Evolutionary conservation across 1,139 yeast species (phyloP), one percentile per base, ranked within the genome.

Genomic region (Taiozyma sp.): DNA sequence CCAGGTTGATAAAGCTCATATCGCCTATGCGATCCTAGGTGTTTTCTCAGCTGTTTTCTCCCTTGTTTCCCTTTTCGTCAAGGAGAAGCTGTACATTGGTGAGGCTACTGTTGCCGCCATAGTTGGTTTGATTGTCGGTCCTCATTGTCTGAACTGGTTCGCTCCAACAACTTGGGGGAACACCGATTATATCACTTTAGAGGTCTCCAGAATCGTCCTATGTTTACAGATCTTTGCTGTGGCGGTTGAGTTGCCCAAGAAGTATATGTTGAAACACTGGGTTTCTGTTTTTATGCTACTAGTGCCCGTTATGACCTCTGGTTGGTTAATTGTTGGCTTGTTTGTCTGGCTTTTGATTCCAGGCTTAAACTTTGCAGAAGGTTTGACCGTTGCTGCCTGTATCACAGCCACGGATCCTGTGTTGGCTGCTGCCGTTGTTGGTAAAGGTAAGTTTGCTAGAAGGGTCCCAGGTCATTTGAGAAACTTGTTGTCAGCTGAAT

Each of bases 321-420:
- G 98, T 23, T 93, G 98, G 97, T 71, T 93, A 36, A 73, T 91
- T 6, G 88, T 92, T 30, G 96, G 97, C 0, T 75, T 87, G 1
- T 92, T 93, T 64, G 78, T 91, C 47, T 93, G 96, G 91, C 75
- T 80, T 29, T 75, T 93, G 36, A 84, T 93, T 34, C 97, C 97
- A 0, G 84, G 87, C n/a, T 75, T 93, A 54, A 73, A 78, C 55
- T 92, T 92, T 71, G 71, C 88, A 16, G 87, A 87, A 52, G 88
- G 92, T 7, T 76, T 93, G 46, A 76, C 88, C 48, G 84, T 93
- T 1, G 81, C 96, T 30, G 98, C 97, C 0, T 93, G 99, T 70
- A 84, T 93, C 41, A 93, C 99, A 0, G 98, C 99, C 3, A 93
- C 99, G 0, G 99, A 93, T 70, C 99, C 99, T 5, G 96, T 93